A percentile compares a stretch with the other conserved stretches of the same genome.
Conservation (phyloP, 164 flowering plant genomes). For the Protea cynaroides region DNA sequence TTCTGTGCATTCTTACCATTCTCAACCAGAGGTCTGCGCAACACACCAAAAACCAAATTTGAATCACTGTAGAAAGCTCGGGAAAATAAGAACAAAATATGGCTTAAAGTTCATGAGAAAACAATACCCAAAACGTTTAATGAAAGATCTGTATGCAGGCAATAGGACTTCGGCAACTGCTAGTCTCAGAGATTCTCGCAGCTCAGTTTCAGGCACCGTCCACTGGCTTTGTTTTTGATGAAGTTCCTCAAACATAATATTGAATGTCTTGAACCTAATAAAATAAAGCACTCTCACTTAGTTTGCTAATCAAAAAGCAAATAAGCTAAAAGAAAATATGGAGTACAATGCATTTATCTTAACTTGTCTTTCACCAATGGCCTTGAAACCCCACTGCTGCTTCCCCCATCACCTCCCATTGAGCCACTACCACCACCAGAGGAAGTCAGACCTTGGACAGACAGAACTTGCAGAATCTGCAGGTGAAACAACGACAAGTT, state of each 20-base stretch:
- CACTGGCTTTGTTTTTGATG: constrained; percentile 94
- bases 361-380: constrained; percentile 75
- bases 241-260: constrained; percentile 87
- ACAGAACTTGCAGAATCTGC: constrained; percentile 78
- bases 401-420: constrained; percentile 38
- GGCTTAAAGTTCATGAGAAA: too few relatives aligned
- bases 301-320: not conserved
- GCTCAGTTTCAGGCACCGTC: constrained; percentile 96
- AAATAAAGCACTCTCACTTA: not conserved
- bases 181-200: constrained; percentile 86
- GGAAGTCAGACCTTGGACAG: constrained; percentile 66
- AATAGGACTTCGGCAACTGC: constrained; percentile 94
- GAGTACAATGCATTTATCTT: not conserved
- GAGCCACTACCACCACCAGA: constrained; percentile 53
- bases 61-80: not conserved
- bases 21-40: constrained; percentile 70
- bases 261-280: constrained; percentile 69
- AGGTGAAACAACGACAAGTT: constrained; percentile 5
- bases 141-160: constrained; percentile 92
- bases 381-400: constrained; percentile 69
- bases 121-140: constrained; percentile 76
- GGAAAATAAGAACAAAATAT: not conserved
- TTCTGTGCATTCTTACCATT: constrained; percentile 78
- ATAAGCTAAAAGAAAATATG: not conserved
- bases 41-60: constrained; percentile 1